phyloP scores from a whole-genome alignment of 148 eudicot species.

The Bassia scoparia region DNA sequence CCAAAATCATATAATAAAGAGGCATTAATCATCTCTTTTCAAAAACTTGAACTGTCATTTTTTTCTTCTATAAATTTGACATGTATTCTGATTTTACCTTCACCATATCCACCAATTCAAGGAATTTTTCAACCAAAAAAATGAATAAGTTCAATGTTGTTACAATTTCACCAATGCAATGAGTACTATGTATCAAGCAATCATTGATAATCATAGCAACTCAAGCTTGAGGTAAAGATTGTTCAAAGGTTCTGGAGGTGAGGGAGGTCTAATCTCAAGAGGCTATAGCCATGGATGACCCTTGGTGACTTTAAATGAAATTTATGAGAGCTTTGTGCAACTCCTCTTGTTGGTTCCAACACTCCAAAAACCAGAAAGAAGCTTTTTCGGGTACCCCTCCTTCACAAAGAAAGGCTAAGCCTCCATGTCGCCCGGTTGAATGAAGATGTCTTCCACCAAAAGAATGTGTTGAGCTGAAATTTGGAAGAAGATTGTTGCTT shows the following conservation, averaged over 20 bases:
- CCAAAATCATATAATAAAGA: too few species aligned
- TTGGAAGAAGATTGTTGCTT: neutral
- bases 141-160: neutral
- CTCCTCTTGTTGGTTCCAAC: neutral
- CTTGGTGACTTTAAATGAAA: neutral
- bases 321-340: neutral
- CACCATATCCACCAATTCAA: too few species aligned
- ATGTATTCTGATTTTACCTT: too few species aligned
- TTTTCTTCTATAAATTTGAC: too few species aligned
- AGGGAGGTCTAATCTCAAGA: neutral
- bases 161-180: neutral
- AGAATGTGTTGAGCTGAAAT: neutral
- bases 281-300: neutral
- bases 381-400: neutral
- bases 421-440: neutral
- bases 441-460: neutral
- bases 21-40: too few species aligned
- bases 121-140: too few species aligned
- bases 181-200: neutral
- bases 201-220: neutral
- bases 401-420: neutral
- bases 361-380: neutral
- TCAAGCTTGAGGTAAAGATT: neutral
- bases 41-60: too few species aligned
- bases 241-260: neutral